phyloP scores from a whole-genome alignment of 495 filamentous ascomycete genomes.

The Cryomyces antarcticus region DNA sequence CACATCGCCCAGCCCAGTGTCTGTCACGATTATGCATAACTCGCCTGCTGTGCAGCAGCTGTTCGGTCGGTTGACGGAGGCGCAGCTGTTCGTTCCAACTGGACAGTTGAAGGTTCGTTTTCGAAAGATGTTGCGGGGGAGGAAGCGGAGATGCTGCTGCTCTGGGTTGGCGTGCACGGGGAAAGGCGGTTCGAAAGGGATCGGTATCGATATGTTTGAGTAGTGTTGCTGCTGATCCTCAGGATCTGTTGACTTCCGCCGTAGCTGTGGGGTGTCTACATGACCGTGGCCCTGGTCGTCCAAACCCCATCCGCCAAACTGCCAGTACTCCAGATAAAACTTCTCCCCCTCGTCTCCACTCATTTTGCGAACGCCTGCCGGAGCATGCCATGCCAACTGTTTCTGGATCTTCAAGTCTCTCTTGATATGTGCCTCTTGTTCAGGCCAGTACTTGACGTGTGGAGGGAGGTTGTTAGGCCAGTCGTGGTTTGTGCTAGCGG shows the following conservation, averaged over 20 bases:
- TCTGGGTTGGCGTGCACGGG: constrained; percentile 5
- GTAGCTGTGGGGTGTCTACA: not conserved
- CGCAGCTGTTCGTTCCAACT: constrained; percentile 41
- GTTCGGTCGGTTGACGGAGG: constrained; percentile 45
- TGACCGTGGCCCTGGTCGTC: not conserved
- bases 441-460: constrained; percentile 24
- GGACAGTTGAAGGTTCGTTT: constrained; percentile 54
- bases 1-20: constrained; percentile 54
- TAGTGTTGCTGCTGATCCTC: not conserved
- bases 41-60: constrained; percentile 54
- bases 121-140: constrained; percentile 12
- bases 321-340: constrained; percentile 51
- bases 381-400: constrained; percentile 14
- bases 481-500: not conserved
- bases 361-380: constrained; percentile 51
- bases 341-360: constrained; percentile 63
- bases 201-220: constrained; percentile 13
- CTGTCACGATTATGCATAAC: constrained; percentile 48
- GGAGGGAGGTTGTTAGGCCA: constrained; percentile 24
- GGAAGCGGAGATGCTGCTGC: constrained; percentile 1
- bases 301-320: constrained; percentile 18
- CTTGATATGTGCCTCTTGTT: constrained; percentile 17
- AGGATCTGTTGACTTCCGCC: constrained; percentile 6
- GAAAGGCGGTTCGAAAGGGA: constrained; percentile 22
- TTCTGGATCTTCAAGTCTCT: constrained; percentile 17